A percentile compares a stretch with the other conserved stretches of the same genome.
Conservation (phyloP, 768 basidiomycete genomes). For the Collybiopsis confluens region DNA sequence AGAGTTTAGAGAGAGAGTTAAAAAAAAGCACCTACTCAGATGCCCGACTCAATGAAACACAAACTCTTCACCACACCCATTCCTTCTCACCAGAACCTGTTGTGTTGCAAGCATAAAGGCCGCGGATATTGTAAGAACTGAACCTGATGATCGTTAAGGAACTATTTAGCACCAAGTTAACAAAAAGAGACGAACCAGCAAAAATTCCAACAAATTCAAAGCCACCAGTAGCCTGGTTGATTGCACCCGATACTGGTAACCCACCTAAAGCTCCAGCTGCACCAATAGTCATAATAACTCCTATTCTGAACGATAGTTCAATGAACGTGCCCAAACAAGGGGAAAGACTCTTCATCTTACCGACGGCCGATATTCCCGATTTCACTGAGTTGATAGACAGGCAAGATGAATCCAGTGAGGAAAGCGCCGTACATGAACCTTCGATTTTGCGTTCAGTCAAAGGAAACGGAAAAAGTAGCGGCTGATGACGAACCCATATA, state of each 20-base stretch:
- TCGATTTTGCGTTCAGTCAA: background rate
- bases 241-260: constrained; percentile 61
- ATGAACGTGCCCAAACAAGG: constrained; percentile 54
- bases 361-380: constrained; percentile 52
- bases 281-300: constrained; percentile 48
- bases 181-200: constrained; percentile 31
- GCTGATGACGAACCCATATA: constrained; percentile 11
- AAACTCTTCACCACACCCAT: no score
- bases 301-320: constrained; percentile 36
- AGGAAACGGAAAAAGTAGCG: constrained; percentile 15
- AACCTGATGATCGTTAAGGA: no score
- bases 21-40: no score
- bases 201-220: constrained; percentile 45
- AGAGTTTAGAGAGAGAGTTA: no score
- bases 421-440: constrained; percentile 50
- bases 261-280: constrained; percentile 55
- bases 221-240: constrained; percentile 39
- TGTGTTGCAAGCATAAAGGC: no score
- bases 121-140: no score
- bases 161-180: background rate
- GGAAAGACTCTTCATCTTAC: constrained; percentile 17
- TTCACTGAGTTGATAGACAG: constrained; percentile 46
- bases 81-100: no score
- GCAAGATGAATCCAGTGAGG: constrained; percentile 41
- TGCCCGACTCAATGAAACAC: no score